These are phyloP conservation scores for Phytophthora megakarya DNA, from an alignment of 352 stramenopile genomes.

Conservation along the genomic window DNA sequence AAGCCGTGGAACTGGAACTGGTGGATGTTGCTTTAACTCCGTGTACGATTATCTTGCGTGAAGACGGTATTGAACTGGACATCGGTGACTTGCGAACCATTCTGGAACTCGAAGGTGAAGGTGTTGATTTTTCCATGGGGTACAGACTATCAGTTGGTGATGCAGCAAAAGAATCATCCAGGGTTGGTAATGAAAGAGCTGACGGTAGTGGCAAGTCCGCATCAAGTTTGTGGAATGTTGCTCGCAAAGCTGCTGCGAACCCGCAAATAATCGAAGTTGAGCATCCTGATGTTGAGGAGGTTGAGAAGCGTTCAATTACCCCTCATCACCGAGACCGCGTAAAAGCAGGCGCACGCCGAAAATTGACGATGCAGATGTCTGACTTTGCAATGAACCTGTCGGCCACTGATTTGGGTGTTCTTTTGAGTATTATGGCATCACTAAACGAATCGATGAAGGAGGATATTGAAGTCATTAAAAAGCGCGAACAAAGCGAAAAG, in stretches of 20 bases:
- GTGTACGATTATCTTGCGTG: slow-evolving; percentile 62
- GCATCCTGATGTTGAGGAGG: slow-evolving; percentile 49
- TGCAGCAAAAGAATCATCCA: slow-evolving; percentile 27
- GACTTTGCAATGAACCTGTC: slow-evolving; percentile 88
- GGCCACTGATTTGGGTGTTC: slow-evolving; percentile 74
- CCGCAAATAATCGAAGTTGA: slow-evolving; percentile 69
- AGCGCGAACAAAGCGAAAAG: slow-evolving; percentile 49
- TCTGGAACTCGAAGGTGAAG: slow-evolving; percentile 86
- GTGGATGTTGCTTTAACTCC: slow-evolving; percentile 82
- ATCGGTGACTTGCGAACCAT: slow-evolving; percentile 76
- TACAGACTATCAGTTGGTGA: slow-evolving; percentile 72
- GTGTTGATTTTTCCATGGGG: slow-evolving; percentile 76
- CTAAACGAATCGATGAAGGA: slow-evolving; percentile 77
- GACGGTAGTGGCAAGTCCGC: slow-evolving; percentile 35
- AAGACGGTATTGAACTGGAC: slow-evolving; percentile 78
- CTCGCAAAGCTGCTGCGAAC: slow-evolving; percentile 53
- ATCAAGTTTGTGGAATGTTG: slow-evolving; percentile 62
- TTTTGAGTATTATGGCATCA: slow-evolving; percentile 73
- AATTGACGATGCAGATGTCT: slow-evolving; percentile 81
- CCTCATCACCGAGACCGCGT: slow-evolving; percentile 41
- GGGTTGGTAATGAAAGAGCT: slow-evolving; percentile 9
- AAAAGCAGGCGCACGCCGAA: slow-evolving; percentile 61
- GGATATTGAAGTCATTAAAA: slow-evolving; percentile 62
- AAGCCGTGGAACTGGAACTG: slow-evolving; percentile 76
- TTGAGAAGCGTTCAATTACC: slow-evolving; percentile 37